A percentile compares a stretch with the other conserved stretches of the same genome.
Evolutionary conservation across 75 land plant genomes (phyloP).

Genomic region (Larix kaempferi): DNA sequence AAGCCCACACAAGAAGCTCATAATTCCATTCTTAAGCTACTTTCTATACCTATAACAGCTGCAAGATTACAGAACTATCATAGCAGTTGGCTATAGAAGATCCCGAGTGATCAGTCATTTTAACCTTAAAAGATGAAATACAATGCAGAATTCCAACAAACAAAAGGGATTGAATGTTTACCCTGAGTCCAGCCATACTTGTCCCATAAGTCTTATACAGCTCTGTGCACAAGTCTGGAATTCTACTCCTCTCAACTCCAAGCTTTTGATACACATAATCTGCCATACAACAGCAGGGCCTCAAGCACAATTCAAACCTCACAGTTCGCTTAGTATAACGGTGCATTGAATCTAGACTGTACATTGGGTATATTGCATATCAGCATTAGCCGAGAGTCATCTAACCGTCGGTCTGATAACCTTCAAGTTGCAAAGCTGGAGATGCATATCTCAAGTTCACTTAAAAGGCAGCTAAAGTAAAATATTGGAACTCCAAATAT

Average conservation of each 20-base stretch:
- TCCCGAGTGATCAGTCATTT: not conserved
- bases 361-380: too few species aligned
- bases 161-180: constrained; percentile 11
- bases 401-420: too few species aligned
- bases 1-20: not conserved
- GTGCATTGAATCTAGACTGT: too few species aligned
- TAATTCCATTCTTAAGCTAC: not conserved
- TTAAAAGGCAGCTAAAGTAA: too few species aligned
- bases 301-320: not conserved
- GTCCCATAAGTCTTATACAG: constrained; percentile 79
- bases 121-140: not conserved
- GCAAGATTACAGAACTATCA: not conserved
- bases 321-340: not conserved
- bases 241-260: constrained; percentile 53
- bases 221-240: constrained; percentile 31
- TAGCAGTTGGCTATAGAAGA: not conserved
- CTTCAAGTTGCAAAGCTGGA: too few species aligned
- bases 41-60: not conserved
- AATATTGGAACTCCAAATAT: too few species aligned
- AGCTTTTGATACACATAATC: constrained; percentile 78
- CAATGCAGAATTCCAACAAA: not conserved
- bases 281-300: not conserved
- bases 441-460: too few species aligned
- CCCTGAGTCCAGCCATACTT: constrained; percentile 89
- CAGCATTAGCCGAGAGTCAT: too few species aligned